These are phyloP conservation scores for Populus tremula DNA, from an alignment of 345 rosid species.

Conservation along the genomic window DNA sequence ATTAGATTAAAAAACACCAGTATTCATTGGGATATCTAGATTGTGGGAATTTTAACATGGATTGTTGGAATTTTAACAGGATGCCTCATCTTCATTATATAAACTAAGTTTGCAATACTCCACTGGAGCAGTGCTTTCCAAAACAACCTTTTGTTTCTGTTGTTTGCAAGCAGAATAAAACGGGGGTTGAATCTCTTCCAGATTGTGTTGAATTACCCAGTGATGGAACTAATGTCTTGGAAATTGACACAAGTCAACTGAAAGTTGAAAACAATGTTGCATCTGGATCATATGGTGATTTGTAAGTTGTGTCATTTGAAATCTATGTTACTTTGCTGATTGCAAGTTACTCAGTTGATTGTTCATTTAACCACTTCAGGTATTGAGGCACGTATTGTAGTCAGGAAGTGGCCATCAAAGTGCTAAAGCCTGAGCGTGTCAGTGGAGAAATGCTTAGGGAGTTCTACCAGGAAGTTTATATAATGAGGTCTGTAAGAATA, in stretches of 20 bases:
- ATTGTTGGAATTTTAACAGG: neutral
- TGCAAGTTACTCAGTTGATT: conserved; percentile 12
- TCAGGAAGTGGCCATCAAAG: conserved; percentile 94
- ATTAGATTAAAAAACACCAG: neutral
- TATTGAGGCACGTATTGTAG: conserved; percentile 81
- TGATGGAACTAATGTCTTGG: conserved; percentile 98
- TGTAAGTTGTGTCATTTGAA: conserved; percentile 49
- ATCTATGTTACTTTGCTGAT: conserved; percentile 1
- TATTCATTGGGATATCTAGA: neutral
- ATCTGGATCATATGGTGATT: conserved; percentile 83
- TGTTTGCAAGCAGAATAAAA: conserved; percentile 38
- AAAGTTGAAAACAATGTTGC: conserved; percentile 70
- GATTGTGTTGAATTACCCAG: conserved; percentile 74
- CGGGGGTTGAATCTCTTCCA: conserved; percentile 43
- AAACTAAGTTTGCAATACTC: conserved; percentile 12
- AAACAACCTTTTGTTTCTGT: conserved; percentile 44
- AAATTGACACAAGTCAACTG: conserved; percentile 75
- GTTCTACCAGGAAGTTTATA: conserved; percentile 92
- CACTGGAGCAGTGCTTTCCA: conserved; percentile 57
- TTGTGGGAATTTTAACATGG: neutral
- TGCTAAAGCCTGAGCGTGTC: conserved; percentile 81
- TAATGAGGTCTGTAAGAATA: conserved; percentile 69
- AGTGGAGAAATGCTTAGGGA: conserved; percentile 72
- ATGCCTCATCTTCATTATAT: neutral
- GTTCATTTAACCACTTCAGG: conserved; percentile 39